Evolutionary conservation across 345 rosid species (phyloP).

Genomic region (Dipteronia dyeriana): DNA sequence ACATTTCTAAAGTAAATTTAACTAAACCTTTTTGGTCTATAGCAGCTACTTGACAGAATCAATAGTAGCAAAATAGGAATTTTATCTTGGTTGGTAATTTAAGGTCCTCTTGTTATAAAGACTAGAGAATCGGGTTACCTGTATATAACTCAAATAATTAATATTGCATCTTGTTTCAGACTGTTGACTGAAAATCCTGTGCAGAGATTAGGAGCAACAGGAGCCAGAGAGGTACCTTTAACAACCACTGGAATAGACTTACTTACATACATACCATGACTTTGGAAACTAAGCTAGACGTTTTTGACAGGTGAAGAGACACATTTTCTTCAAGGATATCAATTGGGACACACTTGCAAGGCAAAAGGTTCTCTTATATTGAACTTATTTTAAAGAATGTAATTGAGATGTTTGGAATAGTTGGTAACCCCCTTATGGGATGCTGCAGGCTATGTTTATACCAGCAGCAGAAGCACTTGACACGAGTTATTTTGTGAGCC

Average conservation of each 20-base stretch:
- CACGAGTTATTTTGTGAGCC: conserved; percentile 92
- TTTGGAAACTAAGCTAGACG: conserved; percentile 24
- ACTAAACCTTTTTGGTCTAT: background rate
- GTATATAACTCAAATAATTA: conserved; percentile 12
- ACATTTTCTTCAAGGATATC: conserved; percentile 79
- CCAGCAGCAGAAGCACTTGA: conserved; percentile 85
- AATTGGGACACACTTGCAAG: conserved; percentile 95
- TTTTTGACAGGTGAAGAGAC: conserved; percentile 70
- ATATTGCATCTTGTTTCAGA: conserved; percentile 45
- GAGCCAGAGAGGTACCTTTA: conserved; percentile 71
- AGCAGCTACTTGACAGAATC: background rate
- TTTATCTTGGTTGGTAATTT: background rate
- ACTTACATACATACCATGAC: background rate
- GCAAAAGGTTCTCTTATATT: conserved; percentile 64
- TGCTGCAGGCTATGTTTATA: conserved; percentile 88
- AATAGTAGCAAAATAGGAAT: background rate
- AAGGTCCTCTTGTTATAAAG: conserved; percentile 11
- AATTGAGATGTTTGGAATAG: conserved; percentile 18
- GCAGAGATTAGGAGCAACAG: conserved; percentile 92
- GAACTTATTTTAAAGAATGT: background rate
- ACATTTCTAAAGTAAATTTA: background rate
- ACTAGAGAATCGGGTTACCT: conserved; percentile 6
- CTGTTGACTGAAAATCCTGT: conserved; percentile 84
- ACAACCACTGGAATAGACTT: conserved; percentile 21
- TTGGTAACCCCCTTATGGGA: conserved; percentile 19